These are phyloP conservation scores for Ramichloridium luteum DNA, from an alignment of 2,329 filamentous ascomycete genomes.

Conservation along the genomic window DNA sequence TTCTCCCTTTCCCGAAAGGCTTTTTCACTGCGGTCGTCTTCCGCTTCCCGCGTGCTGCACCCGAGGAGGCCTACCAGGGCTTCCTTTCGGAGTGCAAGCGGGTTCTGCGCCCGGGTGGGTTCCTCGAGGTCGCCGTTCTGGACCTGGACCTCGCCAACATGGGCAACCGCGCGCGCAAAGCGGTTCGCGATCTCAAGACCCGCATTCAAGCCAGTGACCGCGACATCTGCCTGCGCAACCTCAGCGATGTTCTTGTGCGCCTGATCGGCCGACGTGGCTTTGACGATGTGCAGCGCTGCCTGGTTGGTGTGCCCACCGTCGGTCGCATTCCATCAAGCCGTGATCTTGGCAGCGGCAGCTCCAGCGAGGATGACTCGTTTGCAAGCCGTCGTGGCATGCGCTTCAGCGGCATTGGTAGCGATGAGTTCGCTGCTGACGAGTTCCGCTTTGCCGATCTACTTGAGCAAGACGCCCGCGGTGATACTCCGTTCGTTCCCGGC, in stretches of 20 bases:
- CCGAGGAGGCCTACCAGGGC: constrained; percentile 56
- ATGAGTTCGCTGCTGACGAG: constrained; percentile 5
- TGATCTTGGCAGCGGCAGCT: constrained; percentile 21
- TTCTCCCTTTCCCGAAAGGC: constrained; percentile 63
- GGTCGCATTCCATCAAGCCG: constrained; percentile 32
- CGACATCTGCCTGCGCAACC: constrained; percentile 45
- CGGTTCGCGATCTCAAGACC: constrained; percentile 60
- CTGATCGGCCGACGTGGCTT: constrained; percentile 59
- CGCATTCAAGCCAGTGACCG: constrained; percentile 50
- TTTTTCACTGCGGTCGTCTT: constrained; percentile 67
- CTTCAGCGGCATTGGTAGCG: constrained; percentile 6
- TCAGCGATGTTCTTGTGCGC: constrained; percentile 47
- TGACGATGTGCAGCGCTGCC: constrained; percentile 58
- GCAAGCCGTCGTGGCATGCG: constrained; percentile 1
- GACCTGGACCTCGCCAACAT: constrained; percentile 75
- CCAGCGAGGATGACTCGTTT: constrained; percentile 14
- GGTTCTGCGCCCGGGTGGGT: constrained; percentile 65
- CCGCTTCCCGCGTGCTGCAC: constrained; percentile 59
- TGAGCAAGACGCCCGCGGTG: constrained; percentile 38
- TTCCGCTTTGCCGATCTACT: constrained; percentile 20
- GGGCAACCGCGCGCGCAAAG: constrained; percentile 57
- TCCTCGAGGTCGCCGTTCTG: constrained; percentile 65
- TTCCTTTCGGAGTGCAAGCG: constrained; percentile 64
- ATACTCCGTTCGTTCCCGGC: constrained; percentile 21
- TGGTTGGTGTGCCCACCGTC: constrained; percentile 64